Base-by-base conservation (phyloP, 1,139 yeast species). In the Candida tunisiensis region DNA sequence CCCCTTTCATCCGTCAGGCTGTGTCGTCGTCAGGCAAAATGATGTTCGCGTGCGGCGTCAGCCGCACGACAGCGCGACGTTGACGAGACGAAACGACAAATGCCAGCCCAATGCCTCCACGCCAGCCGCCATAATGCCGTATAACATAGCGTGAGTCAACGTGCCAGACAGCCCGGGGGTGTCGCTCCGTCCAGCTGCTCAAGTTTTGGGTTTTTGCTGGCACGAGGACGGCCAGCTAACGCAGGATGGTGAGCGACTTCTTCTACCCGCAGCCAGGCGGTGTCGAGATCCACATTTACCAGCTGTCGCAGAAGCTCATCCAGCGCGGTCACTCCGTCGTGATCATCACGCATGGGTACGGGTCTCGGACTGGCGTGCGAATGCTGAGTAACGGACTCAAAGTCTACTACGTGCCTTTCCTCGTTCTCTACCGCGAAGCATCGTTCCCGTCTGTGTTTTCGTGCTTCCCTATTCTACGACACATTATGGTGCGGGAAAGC, bases 251-350 rank as follows among this genome's bases (percentile, higher is more conserved):
- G 3, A 77, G 93, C 23, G 99, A 91, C 53, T 91, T 83, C 60
- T 91, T 88, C 68, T 91, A 78, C 52, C 99, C 99, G 12, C 98
- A 91, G 48, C 77, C 95, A 0, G 99, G 99, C 2, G 99, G 99
- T 6, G 91, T 91, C 3, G 99, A 91, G 49, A 71, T 88, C 35
- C 98, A 91, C 47, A 82, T 88, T 15, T 83, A 80, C 50, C 96
- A 88, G 48, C 45, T 75, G 14, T 65, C 70, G 0, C 92, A 82
- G 50, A 72, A 77, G 44, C 65, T 88, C 33, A 77, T 83, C 12
- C 71, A 70, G 18, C 54, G 75, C 27, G 98, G 96, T 5, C 98
- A 91, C 47, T 72, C 83, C 3, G 98, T 91, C n/a, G 57, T 85
- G 3, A 69, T 91, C 21, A 66, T 88, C 21, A 83, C 96, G 7